A percentile compares a stretch with the other conserved stretches of the same genome.
Evolutionary conservation across 306 rosid genomes (phyloP).

Genomic region (Alnus glutinosa): DNA sequence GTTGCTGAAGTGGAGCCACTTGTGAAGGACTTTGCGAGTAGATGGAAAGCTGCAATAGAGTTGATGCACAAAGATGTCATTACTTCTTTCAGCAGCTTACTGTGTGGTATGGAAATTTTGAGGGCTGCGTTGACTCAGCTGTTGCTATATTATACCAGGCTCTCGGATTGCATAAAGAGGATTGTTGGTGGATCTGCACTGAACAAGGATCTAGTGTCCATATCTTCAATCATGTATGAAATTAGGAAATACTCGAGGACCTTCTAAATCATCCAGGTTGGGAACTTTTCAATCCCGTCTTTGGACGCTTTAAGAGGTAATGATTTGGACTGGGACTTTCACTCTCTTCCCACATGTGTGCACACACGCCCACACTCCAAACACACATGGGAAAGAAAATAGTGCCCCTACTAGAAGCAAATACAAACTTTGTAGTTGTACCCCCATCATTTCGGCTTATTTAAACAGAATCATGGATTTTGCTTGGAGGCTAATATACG

Average conservation of each 20-base stretch:
- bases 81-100: slow-evolving; percentile 95
- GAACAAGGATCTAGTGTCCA: slow-evolving; percentile 91
- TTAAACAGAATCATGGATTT: no score
- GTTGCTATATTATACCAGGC: slow-evolving; percentile 88
- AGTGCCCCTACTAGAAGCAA: no score
- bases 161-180: slow-evolving; percentile 87
- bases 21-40: slow-evolving; percentile 88
- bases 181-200: slow-evolving; percentile 73
- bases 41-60: slow-evolving; percentile 98
- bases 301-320: no score
- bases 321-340: neutral
- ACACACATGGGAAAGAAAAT: no score
- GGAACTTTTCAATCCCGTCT: no score
- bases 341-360: no score
- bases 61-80: slow-evolving; percentile 99
- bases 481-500: no score
- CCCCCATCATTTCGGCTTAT: no score
- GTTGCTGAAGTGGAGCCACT: slow-evolving; percentile 87
- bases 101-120: slow-evolving; percentile 91
- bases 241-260: slow-evolving; percentile 95
- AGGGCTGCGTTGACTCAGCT: slow-evolving; percentile 92
- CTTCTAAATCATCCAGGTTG: slow-evolving; percentile 50
- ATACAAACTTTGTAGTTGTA: no score
- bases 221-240: slow-evolving; percentile 89
- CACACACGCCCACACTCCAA: no score